A percentile compares a stretch with the other conserved stretches of the same genome.
Evolutionary conservation across 768 basidiomycete genomes (phyloP).

Genomic region (Solioccasus polychromus): DNA sequence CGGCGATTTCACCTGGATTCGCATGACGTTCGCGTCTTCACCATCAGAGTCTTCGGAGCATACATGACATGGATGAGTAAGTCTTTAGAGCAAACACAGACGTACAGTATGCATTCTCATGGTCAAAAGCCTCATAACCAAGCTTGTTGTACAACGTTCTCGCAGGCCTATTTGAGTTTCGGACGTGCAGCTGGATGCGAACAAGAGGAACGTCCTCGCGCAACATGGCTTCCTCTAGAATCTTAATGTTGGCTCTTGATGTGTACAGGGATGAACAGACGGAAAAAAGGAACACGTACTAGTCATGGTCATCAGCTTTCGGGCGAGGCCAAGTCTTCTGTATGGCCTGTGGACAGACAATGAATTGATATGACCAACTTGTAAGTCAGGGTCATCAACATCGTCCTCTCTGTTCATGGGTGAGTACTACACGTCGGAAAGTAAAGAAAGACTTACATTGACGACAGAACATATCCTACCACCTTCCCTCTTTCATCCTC

Average conservation of each 20-base stretch:
- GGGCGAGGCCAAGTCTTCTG: slow-evolving; percentile 27
- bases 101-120: slow-evolving; percentile 27
- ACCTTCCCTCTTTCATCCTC: slow-evolving; percentile 47
- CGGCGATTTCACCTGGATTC: slow-evolving; percentile 9
- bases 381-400: slow-evolving; percentile 7
- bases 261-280: not conserved
- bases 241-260: slow-evolving; percentile 1
- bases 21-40: slow-evolving; percentile 28
- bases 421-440: slow-evolving; percentile 2
- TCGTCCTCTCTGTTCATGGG: slow-evolving; percentile 20
- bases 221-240: slow-evolving; percentile 24
- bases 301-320: slow-evolving; percentile 24
- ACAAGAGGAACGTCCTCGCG: slow-evolving; percentile 13
- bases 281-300: slow-evolving; percentile 15
- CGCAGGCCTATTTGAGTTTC: slow-evolving; percentile 27
- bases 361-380: slow-evolving; percentile 30
- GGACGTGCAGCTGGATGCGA: slow-evolving; percentile 28
- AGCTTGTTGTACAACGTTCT: slow-evolving; percentile 22
- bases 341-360: slow-evolving; percentile 28
- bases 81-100: not conserved
- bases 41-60: slow-evolving; percentile 22
- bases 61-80: not conserved
- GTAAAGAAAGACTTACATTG: slow-evolving; percentile 41
- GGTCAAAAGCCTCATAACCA: slow-evolving; percentile 17
- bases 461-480: slow-evolving; percentile 56